A percentile compares a stretch with the other conserved stretches of the same genome.
phyloP scores from a whole-genome alignment of 2,329 filamentous ascomycete species.

The Ophiostoma piceae region DNA sequence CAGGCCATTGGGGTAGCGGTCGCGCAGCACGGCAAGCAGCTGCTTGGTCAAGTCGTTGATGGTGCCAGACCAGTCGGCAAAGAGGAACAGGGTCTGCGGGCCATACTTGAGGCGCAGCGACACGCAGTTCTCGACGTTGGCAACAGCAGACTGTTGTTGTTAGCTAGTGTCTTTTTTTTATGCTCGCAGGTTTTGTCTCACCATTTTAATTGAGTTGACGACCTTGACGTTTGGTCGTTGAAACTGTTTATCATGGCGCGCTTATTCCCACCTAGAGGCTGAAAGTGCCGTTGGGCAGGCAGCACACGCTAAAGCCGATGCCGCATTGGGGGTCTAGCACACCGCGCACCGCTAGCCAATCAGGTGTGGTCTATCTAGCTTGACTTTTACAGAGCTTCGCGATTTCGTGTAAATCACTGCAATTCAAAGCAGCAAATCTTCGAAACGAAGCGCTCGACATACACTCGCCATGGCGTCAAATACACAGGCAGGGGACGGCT shows the following conservation, averaged over 20 bases:
- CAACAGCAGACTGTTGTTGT: not conserved
- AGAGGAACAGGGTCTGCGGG: slow-evolving; percentile 64
- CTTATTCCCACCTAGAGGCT: not conserved
- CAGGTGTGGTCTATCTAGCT: not conserved
- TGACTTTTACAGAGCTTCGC: not conserved
- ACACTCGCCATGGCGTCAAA: not conserved
- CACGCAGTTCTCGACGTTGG: slow-evolving; percentile 44
- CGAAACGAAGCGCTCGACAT: not conserved
- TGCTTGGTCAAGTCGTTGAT: slow-evolving; percentile 54
- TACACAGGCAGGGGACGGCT: not conserved
- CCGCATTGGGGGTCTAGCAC: not conserved
- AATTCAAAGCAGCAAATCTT: not conserved
- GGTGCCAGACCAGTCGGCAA: slow-evolving; percentile 53
- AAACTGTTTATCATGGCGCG: not conserved
- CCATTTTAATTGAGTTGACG: not conserved
- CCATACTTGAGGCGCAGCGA: slow-evolving; percentile 70
- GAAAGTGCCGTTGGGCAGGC: not conserved
- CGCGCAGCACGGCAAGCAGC: slow-evolving; percentile 53
- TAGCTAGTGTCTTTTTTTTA: not conserved
- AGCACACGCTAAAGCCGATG: not conserved
- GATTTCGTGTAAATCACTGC: not conserved
- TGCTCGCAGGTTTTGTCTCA: not conserved
- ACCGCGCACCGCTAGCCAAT: not conserved
- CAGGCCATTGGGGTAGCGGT: slow-evolving; percentile 53
- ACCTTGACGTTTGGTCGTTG: not conserved